Evolutionary conservation across 768 basidiomycete genomes (phyloP).

Genomic region (Tricholoma sp.): DNA sequence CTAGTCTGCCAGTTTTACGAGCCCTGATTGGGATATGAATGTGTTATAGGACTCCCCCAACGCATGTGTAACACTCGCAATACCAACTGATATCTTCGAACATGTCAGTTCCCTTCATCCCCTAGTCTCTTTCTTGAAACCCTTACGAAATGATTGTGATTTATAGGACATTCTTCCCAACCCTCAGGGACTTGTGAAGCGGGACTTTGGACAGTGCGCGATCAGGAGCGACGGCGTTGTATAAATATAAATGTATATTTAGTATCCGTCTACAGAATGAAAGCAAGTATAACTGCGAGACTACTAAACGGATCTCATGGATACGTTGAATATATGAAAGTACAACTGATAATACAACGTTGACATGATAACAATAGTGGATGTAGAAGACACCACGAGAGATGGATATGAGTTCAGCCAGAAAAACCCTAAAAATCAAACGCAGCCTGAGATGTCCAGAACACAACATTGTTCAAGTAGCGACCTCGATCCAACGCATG

Average conservation of each 20-base stretch:
- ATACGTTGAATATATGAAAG: too few species aligned
- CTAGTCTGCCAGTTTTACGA: background rate
- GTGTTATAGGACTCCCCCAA: slow-evolving; percentile 61
- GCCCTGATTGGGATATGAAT: background rate
- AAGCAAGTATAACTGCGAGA: too few species aligned
- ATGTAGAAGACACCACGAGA: too few species aligned
- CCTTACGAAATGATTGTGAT: background rate
- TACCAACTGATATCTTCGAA: slow-evolving; percentile 78
- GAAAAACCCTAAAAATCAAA: background rate
- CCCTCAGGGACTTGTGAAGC: slow-evolving; percentile 55
- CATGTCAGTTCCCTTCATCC: slow-evolving; percentile 35
- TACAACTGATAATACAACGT: too few species aligned
- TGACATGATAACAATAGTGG: too few species aligned
- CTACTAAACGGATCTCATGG: too few species aligned
- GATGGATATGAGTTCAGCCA: too few species aligned
- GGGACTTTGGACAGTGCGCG: slow-evolving; percentile 60
- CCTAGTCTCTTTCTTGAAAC: background rate
- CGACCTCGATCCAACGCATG: slow-evolving; percentile 20
- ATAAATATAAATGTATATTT: slow-evolving; percentile 11
- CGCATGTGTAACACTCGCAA: slow-evolving; percentile 68
- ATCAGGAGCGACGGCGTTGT: slow-evolving; percentile 58
- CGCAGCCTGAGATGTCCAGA: background rate
- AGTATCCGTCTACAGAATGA: too few species aligned
- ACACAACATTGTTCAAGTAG: background rate
- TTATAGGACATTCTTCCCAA: slow-evolving; percentile 63